Percentiles rank a stretch among this genome's conserved stretches.
Evolutionary conservation across 2,329 filamentous ascomycete species (phyloP).

Genomic region (Raffaelea deltoideospora): DNA sequence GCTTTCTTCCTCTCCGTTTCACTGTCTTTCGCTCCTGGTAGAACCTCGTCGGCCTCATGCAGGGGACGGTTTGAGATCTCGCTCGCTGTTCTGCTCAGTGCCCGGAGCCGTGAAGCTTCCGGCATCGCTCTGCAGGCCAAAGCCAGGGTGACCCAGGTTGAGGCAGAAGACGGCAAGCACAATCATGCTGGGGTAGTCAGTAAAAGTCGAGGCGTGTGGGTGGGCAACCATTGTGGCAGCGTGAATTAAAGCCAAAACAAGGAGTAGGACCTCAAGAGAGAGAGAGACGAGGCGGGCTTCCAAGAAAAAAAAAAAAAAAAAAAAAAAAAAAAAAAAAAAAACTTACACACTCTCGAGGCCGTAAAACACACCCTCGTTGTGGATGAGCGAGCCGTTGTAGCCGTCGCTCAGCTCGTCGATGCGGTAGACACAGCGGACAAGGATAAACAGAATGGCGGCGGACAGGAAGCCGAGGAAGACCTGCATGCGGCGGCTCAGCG

Average conservation of each 20-base stretch:
- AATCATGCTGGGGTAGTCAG: constrained; percentile 5
- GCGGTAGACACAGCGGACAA: constrained; percentile 40
- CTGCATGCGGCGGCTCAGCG: constrained; percentile 1
- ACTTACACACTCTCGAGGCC: constrained; percentile 33
- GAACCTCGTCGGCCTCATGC: no score
- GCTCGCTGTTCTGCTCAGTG: not conserved
- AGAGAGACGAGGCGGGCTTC: not conserved
- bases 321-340: not conserved
- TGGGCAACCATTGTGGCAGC: no score
- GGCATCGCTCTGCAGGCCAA: constrained; percentile 5
- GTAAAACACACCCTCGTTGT: constrained; percentile 16
- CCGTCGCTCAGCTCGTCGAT: constrained; percentile 50
- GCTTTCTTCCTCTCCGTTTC: no score
- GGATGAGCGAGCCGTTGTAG: constrained; percentile 40
- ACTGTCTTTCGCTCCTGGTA: no score
- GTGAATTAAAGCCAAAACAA: no score
- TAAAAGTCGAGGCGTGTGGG: no score
- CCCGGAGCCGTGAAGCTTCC: not conserved
- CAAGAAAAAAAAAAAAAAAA: not conserved
- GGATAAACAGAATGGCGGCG: constrained; percentile 41
- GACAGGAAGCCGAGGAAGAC: constrained; percentile 35
- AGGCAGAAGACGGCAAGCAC: constrained; percentile 8
- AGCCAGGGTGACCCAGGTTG: constrained; percentile 8
- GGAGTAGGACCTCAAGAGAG: no score
- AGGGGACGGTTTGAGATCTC: not conserved